Percentiles rank a stretch among this genome's conserved stretches.
phyloP scores from a whole-genome alignment of 768 basidiomycete genomes.

The Phaffia tasmanica region DNA sequence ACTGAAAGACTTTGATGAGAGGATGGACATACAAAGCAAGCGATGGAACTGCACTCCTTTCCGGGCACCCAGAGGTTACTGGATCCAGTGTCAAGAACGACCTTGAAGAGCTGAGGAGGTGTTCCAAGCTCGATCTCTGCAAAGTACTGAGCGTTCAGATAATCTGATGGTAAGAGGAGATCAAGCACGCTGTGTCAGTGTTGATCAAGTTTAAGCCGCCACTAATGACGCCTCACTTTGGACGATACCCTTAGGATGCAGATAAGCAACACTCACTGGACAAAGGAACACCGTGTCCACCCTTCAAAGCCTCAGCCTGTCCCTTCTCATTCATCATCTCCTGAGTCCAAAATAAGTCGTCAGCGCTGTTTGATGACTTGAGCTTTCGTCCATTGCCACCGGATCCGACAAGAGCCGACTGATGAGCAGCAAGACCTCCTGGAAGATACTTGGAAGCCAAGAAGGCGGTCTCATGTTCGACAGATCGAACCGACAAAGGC shows the following conservation, averaged over 20 bases:
- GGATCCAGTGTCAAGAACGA: slow-evolving; percentile 72
- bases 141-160: slow-evolving; percentile 96
- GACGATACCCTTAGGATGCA: neutral
- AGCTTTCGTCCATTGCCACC: slow-evolving; percentile 60
- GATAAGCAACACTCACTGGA: slow-evolving; percentile 52
- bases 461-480: slow-evolving; percentile 55
- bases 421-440: slow-evolving; percentile 33
- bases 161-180: slow-evolving; percentile 50
- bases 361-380: slow-evolving; percentile 41
- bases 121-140: slow-evolving; percentile 72
- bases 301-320: slow-evolving; percentile 39
- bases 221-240: slow-evolving; percentile 1
- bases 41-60: slow-evolving; percentile 35
- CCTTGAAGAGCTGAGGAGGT: slow-evolving; percentile 87
- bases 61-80: slow-evolving; percentile 82
- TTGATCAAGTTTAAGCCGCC: neutral
- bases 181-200: slow-evolving; percentile 4
- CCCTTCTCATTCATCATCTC: slow-evolving; percentile 27
- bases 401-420: slow-evolving; percentile 58
- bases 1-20: neutral
- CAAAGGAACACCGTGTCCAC: slow-evolving; percentile 77
- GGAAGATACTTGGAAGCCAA: slow-evolving; percentile 81
- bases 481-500: slow-evolving; percentile 39
- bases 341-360: slow-evolving; percentile 44
- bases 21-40: slow-evolving; percentile 36